Conservation (phyloP, 768 basidiomycete species). For the Russula virescens region DNA sequence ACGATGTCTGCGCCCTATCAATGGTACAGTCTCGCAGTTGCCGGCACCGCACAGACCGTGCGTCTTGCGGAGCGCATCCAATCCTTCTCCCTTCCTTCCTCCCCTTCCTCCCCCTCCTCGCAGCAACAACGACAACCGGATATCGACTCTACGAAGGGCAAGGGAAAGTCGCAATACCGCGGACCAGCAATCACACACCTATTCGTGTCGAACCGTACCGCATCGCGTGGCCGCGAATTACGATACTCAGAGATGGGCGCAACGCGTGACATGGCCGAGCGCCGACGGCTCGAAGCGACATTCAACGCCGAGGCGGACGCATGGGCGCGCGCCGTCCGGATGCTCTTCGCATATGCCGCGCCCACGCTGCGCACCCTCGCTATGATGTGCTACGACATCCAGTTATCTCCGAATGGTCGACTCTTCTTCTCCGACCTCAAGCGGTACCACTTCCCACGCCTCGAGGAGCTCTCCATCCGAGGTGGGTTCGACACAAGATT, state of each 20-base stretch:
- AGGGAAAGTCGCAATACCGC: background rate
- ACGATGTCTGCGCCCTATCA: conserved; percentile 36
- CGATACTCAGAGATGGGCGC: conserved; percentile 18
- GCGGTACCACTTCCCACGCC: conserved; percentile 12
- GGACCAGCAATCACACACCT: conserved; percentile 16
- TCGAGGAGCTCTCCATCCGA: conserved; percentile 22
- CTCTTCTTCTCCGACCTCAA: conserved; percentile 23
- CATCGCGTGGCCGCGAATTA: conserved; percentile 9
- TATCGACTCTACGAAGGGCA: background rate
- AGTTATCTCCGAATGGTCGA: conserved; percentile 20
- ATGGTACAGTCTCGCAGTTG: conserved; percentile 37
- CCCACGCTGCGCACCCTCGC: conserved; percentile 21
- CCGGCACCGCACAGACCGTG: conserved; percentile 29
- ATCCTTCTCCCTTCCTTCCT: background rate
- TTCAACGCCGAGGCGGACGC: conserved; percentile 22
- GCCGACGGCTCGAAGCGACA: conserved; percentile 9
- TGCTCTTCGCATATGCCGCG: conserved; percentile 20
- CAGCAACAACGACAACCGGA: background rate
- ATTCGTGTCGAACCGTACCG: conserved; percentile 20
- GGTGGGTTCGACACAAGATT: conserved; percentile 23
- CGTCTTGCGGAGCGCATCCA: conserved; percentile 26
- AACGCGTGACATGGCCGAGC: conserved; percentile 16
- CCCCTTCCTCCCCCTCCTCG: background rate
- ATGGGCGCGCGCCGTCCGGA: conserved; percentile 17
- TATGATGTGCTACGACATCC: conserved; percentile 24